phyloP scores from a whole-genome alignment of 768 basidiomycete genomes.

The Mycena epipterygia region DNA sequence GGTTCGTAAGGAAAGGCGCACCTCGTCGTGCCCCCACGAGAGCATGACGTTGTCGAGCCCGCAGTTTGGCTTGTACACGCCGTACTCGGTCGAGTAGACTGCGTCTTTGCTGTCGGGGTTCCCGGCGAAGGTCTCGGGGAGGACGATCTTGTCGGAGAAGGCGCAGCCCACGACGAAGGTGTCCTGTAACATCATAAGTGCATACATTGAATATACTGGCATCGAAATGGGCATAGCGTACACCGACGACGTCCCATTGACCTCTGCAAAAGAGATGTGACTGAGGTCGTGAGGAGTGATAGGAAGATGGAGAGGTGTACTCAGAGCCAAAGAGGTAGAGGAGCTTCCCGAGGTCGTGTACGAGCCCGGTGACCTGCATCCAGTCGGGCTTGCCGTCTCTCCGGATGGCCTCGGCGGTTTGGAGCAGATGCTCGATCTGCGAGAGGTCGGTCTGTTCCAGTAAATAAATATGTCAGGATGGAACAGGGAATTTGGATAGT shows the following conservation, averaged over 20 bases:
- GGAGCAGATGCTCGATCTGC: constrained; percentile 92
- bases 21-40: constrained; percentile 66
- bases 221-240: too few relatives aligned
- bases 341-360: constrained; percentile 85
- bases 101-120: constrained; percentile 69
- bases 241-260: constrained; percentile 96
- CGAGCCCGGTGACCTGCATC: constrained; percentile 83
- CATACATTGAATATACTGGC: too few relatives aligned
- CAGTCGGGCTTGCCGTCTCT: constrained; percentile 90
- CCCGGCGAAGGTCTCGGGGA: constrained; percentile 67
- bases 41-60: constrained; percentile 88
- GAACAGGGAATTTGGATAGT: background rate
- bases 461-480: constrained; percentile 2
- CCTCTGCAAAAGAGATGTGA: constrained; percentile 50
- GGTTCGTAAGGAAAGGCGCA: constrained; percentile 48
- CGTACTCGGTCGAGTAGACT: constrained; percentile 72
- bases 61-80: constrained; percentile 84
- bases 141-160: constrained; percentile 87
- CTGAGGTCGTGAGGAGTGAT: background rate
- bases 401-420: constrained; percentile 92
- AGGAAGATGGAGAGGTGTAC: constrained; percentile 7
- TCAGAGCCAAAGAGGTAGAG: constrained; percentile 86
- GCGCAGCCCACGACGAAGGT: constrained; percentile 86
- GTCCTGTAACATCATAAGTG: constrained; percentile 54
- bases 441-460: constrained; percentile 77